Evolutionary conservation across 352 stramenopile species (phyloP), one percentile per base, ranked within the genome.

Genomic region (Phytophthora foliorum): DNA sequence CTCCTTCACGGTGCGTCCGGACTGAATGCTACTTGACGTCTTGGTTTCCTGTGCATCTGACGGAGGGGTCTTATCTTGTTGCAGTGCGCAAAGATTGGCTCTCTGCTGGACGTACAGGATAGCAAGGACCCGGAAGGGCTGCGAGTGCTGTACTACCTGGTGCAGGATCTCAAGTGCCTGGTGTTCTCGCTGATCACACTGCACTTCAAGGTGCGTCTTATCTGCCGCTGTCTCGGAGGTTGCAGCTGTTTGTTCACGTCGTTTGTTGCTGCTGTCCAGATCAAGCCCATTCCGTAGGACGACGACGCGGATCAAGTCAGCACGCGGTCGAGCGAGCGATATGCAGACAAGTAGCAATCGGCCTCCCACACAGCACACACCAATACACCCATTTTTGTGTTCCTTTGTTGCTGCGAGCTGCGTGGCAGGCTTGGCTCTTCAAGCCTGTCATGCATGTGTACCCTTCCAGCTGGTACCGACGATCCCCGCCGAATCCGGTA

Each of bases 131-230:
- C 97, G 0, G 93, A 98, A 57, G 96, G 97, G 24, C 81, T 99
- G 21, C 79, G 88, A 19, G 86, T 94, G 51, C 97, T 99, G 57
- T 99, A 99, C 80, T 99, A 99, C 79, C 81, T 99, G 29, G 93
- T 98, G 24, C 96, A 99, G 77, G 97, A 99, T 76, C 81, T 99
- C 50, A 98, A 98, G 72, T 98, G 94, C 68, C 74, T 99, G 24
- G 91, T 99, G 16, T 97, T 99, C 61, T 98, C 91, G 36, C 87
- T 99, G 49, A 99, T 99, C 70, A 95, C 86, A 16, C 74, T 99
- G 29, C 97, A 99, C 84, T 99, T 99, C 80, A 99, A 96, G 86
- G 89, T 95, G 64, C 50, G 57, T 66, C 36, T 54, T 61, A 29
- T 71, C 41, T 42, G 46, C 24, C 31, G n/a, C 45, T 39, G 7